Conservation (phyloP, 352 stramenopile species). For the Pythium aphanidermatum region DNA sequence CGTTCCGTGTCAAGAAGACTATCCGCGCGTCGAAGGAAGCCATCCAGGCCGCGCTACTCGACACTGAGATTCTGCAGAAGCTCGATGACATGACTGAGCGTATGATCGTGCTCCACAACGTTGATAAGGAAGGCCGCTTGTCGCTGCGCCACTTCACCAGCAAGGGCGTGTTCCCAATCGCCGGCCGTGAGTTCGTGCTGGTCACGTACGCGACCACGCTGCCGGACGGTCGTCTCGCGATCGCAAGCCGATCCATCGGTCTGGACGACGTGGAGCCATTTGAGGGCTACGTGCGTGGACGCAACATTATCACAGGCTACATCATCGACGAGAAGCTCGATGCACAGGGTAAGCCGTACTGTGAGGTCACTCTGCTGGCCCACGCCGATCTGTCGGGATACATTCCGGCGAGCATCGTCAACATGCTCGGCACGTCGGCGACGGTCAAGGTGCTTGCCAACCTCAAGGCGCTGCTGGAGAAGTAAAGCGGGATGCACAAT, state of each 20-base stretch:
- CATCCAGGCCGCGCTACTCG: constrained; percentile 54
- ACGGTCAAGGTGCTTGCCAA: constrained; percentile 76
- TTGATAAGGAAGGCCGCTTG: constrained; percentile 45
- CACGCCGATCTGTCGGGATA: constrained; percentile 75
- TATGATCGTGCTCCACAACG: constrained; percentile 43
- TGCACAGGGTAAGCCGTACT: constrained; percentile 41
- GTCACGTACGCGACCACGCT: constrained; percentile 52
- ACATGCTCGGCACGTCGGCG: constrained; percentile 81
- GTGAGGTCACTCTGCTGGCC: constrained; percentile 66
- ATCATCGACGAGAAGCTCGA: constrained; percentile 58
- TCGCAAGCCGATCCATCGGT: constrained; percentile 60
- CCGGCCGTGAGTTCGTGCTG: constrained; percentile 66
- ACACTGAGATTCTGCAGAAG: constrained; percentile 54
- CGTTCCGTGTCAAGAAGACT: constrained; percentile 52
- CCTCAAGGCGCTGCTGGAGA: constrained; percentile 46
- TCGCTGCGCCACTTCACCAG: constrained; percentile 66
- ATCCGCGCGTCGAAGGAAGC: constrained; percentile 48
- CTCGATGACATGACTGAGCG: constrained; percentile 81
- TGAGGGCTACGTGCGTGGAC: constrained; percentile 58
- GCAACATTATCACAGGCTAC: constrained; percentile 73
- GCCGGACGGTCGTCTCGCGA: constrained; percentile 45
- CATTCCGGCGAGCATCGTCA: constrained; percentile 73
- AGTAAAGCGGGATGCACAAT: not conserved
- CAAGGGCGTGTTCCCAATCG: constrained; percentile 76
- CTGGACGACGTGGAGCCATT: constrained; percentile 36